Conservation (phyloP, 1,284 basidiomycete species). For the Apiotrichum laibachii region DNA sequence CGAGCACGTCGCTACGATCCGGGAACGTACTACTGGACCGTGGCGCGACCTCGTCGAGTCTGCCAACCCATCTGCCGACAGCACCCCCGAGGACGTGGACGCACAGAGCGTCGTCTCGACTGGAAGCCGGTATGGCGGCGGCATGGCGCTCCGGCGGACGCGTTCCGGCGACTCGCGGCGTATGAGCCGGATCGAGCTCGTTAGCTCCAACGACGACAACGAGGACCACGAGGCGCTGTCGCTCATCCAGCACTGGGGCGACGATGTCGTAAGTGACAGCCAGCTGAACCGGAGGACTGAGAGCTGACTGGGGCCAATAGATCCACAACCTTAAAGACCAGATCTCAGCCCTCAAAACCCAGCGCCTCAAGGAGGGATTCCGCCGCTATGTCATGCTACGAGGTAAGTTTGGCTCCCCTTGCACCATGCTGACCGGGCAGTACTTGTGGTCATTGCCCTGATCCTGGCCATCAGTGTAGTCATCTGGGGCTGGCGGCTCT, state of each 20-base stretch:
- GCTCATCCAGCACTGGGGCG: slow-evolving; percentile 39
- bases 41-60: slow-evolving; percentile 30
- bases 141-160: background rate
- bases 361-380: slow-evolving; percentile 14
- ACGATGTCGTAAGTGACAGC: slow-evolving; percentile 35
- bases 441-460: no score
- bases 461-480: background rate
- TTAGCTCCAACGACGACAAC: slow-evolving; percentile 6
- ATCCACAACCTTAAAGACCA: slow-evolving; percentile 29
- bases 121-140: background rate
- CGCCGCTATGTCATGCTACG: slow-evolving; percentile 10
- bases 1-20: slow-evolving; percentile 37
- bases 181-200: slow-evolving; percentile 16
- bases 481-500: no score
- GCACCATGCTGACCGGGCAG: background rate
- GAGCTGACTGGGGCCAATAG: slow-evolving; percentile 8
- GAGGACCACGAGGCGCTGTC: slow-evolving; percentile 25
- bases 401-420: background rate
- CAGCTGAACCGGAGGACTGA: background rate
- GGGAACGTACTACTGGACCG: slow-evolving; percentile 36
- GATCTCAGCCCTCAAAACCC: slow-evolving; percentile 23
- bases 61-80: background rate
- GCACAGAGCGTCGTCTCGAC: background rate
- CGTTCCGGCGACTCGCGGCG: slow-evolving; percentile 1
- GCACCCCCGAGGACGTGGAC: background rate